Base-by-base conservation (phyloP, 306 rosid genomes). In the Quercus bicolor region DNA sequence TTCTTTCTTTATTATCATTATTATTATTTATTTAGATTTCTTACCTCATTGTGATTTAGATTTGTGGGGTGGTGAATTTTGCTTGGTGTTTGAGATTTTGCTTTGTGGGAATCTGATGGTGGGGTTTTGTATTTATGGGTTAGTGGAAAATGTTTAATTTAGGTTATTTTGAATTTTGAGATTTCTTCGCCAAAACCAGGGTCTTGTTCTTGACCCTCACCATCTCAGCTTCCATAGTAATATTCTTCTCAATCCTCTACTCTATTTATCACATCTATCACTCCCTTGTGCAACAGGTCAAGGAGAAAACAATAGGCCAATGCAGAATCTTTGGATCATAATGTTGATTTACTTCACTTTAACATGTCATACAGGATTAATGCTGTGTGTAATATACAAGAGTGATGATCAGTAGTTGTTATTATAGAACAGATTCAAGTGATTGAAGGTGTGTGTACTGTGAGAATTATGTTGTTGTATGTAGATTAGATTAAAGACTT, bases 201-300 rank as follows among this genome's bases (percentile, higher is more conserved):
- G 53, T 48, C 53, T 12, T 48, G 53, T 48, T 48, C 53, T 48
- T 48, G 53, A 12, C 15, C 16, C 71, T 97, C 93, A 24, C 87
- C 90, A 28, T 79, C 88, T 55, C 97, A 93, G 45, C 90, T 92
- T 52, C 5, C 53, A 48, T 92, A 89, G 86, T 92, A 92, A 79
- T 92, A 93, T 52, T 95, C 97, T 19, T 94, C 98, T 80, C 97
- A 97, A 9, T 93, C 97, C 70, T 89, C 92, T 61, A 91, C 77
- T 71, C 70, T 87, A 64, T 89, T 12, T 48, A 48, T 48, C 53
- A 48, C 53, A 48, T 48, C 16, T 48, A 13, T 10, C 53, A 48
- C 53, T 48, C 53, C 53, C 53, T 48, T 3, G 16, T 48, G 87
- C 88, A 91, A 85, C 88, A 90, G 85, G 84, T 83, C 91, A 72